A percentile compares a stretch with the other conserved stretches of the same genome.
Conservation (phyloP, 257 asterid species). For the Orobanche coerulescens region DNA sequence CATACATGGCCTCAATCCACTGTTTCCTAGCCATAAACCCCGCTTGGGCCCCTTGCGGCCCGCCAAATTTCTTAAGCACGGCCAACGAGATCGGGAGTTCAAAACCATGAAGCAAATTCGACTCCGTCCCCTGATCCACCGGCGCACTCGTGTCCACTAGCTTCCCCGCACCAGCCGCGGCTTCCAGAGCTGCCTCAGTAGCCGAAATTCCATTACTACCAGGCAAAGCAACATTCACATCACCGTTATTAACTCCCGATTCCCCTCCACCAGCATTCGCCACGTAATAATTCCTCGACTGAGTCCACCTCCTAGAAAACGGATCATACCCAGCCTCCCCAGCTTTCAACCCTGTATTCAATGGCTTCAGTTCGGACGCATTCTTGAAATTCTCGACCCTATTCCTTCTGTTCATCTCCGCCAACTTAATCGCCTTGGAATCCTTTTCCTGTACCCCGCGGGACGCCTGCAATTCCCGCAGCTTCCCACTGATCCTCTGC, state of each 20-base stretch:
- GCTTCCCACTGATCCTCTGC: slow-evolving; percentile 62
- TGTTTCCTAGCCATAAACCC: slow-evolving; percentile 91
- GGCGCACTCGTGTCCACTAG: slow-evolving; percentile 87
- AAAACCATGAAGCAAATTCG: slow-evolving; percentile 55
- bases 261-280: slow-evolving; percentile 36
- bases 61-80: slow-evolving; percentile 70
- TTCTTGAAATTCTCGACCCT: slow-evolving; percentile 82
- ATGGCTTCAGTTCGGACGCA: slow-evolving; percentile 69
- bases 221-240: slow-evolving; percentile 31
- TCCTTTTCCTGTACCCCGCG: slow-evolving; percentile 54
- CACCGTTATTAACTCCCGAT: slow-evolving; percentile 29
- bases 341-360: slow-evolving; percentile 48
- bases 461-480: slow-evolving; percentile 62
- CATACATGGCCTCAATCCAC: slow-evolving; percentile 71
- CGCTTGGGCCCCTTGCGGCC: slow-evolving; percentile 76
- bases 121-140: slow-evolving; percentile 68
- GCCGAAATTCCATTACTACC: slow-evolving; percentile 43
- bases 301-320: slow-evolving; percentile 94
- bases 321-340: slow-evolving; percentile 97
- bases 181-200: slow-evolving; percentile 67
- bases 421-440: slow-evolving; percentile 66
- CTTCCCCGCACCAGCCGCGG: slow-evolving; percentile 90
- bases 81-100: slow-evolving; percentile 70
- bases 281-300: slow-evolving; percentile 75
- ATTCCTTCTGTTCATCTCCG: slow-evolving; percentile 88